These are phyloP conservation scores for baker's yeast (Saccharomyces cerevisiae) DNA, from an alignment of 805 yeast species.

Conservation along the genomic window DNA sequence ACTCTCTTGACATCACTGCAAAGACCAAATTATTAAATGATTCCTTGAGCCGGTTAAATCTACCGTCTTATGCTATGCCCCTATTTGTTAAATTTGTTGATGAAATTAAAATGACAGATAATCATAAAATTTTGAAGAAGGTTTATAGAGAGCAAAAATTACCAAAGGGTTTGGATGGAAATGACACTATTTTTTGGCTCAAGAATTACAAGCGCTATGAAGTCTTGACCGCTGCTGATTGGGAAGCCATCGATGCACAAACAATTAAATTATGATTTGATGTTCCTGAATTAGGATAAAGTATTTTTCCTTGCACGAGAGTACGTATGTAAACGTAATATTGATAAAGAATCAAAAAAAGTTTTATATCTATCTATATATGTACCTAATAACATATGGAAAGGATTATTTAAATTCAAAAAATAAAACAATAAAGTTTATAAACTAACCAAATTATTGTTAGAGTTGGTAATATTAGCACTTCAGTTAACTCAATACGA, in stretches of 20 bases:
- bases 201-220: slow-evolving; percentile 44
- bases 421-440: background rate
- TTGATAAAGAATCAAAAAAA: background rate
- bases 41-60: slow-evolving; percentile 35
- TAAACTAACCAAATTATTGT: background rate
- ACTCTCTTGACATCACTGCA: slow-evolving; percentile 6
- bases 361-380: background rate
- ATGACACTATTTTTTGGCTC: slow-evolving; percentile 65
- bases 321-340: background rate
- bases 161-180: slow-evolving; percentile 56
- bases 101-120: slow-evolving; percentile 60
- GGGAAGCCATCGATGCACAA: slow-evolving; percentile 36
- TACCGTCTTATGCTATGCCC: slow-evolving; percentile 85
- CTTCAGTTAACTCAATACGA: slow-evolving; percentile 10
- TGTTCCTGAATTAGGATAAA: background rate
- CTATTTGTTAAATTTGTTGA: slow-evolving; percentile 63
- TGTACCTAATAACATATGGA: background rate
- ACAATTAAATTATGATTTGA: slow-evolving; percentile 17
- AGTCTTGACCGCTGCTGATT: slow-evolving; percentile 46
- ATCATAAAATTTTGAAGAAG: slow-evolving; percentile 73
- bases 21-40: slow-evolving; percentile 31
- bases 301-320: background rate
- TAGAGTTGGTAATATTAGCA: slow-evolving; percentile 15
- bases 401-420: background rate
- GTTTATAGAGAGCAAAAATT: slow-evolving; percentile 56